These are phyloP conservation scores for Cerrena zonata DNA, from an alignment of 1,284 basidiomycete species.

Conservation along the genomic window DNA sequence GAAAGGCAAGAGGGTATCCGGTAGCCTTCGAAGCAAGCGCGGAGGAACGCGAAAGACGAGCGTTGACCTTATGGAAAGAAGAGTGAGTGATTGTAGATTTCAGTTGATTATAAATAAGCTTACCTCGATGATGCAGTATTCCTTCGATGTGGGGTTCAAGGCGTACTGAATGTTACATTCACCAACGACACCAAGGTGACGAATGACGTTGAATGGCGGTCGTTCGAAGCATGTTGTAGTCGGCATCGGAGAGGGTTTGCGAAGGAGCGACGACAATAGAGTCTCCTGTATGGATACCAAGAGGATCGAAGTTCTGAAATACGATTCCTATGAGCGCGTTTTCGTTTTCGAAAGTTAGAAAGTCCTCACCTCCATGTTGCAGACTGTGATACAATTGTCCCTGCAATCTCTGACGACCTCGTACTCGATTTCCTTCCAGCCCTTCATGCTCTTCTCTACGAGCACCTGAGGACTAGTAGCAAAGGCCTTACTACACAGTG, in stretches of 20 bases:
- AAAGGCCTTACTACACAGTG: constrained; percentile 89
- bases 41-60: constrained; percentile 96
- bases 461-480: constrained; percentile 95
- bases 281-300: constrained; percentile 98
- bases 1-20: constrained; percentile 95
- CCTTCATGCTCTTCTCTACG: constrained; percentile 98
- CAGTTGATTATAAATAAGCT: too few species aligned
- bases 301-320: constrained; percentile 89
- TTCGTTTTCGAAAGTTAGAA: too few species aligned
- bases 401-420: constrained; percentile 98
- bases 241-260: constrained; percentile 93
- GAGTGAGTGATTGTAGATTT: too few species aligned
- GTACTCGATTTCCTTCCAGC: constrained; percentile 99
- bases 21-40: constrained; percentile 98
- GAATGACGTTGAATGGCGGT: constrained; percentile 97
- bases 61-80: too few species aligned
- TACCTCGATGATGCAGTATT: constrained; percentile 99
- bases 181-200: constrained; percentile 93
- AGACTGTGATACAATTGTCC: constrained; percentile 97
- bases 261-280: constrained; percentile 99
- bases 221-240: constrained; percentile 98
- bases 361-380: constrained; percentile 96
- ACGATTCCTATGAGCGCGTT: too few species aligned
- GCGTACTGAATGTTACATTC: constrained; percentile 99
- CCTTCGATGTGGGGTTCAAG: constrained; percentile 88